Conservation (phyloP, 805 yeast genomes). For the Saturnispora saitoi region DNA sequence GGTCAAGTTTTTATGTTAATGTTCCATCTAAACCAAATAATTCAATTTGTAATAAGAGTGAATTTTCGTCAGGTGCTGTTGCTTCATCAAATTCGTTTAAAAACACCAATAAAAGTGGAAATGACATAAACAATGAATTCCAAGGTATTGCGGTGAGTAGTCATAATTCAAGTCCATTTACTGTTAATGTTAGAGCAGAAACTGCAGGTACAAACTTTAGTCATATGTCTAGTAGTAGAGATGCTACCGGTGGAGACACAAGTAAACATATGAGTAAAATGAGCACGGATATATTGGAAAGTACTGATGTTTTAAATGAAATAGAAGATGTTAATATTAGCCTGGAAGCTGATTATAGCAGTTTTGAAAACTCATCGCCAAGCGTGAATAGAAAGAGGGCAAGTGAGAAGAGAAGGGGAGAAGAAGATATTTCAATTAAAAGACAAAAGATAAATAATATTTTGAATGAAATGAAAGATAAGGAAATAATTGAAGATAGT, state of each 20-base stretch:
- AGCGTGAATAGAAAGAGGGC: conserved; percentile 1
- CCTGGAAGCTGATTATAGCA: neutral
- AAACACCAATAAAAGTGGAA: neutral
- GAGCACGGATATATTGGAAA: neutral
- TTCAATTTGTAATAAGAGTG: neutral
- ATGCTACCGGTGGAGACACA: conserved; percentile 5
- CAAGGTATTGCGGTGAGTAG: neutral
- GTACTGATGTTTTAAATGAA: neutral
- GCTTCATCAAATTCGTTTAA: neutral
- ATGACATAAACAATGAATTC: neutral
- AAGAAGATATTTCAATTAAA: neutral
- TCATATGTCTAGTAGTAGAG: conserved; percentile 1
- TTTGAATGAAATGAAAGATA: neutral
- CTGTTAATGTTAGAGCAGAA: conserved; percentile 5
- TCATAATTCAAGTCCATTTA: conserved; percentile 2
- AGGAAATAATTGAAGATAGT: neutral
- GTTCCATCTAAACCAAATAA: neutral
- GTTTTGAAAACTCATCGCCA: conserved; percentile 2
- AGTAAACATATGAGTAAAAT: neutral
- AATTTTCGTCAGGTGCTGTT: neutral
- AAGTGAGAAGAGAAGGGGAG: neutral
- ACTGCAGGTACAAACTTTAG: conserved; percentile 6
- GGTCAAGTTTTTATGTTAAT: neutral
- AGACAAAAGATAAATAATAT: neutral
- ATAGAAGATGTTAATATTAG: conserved; percentile 2